Evolutionary conservation across 805 yeast species (phyloP), one percentile per base, ranked within the genome.

Genomic region (Myxozyma lipomycoides): DNA sequence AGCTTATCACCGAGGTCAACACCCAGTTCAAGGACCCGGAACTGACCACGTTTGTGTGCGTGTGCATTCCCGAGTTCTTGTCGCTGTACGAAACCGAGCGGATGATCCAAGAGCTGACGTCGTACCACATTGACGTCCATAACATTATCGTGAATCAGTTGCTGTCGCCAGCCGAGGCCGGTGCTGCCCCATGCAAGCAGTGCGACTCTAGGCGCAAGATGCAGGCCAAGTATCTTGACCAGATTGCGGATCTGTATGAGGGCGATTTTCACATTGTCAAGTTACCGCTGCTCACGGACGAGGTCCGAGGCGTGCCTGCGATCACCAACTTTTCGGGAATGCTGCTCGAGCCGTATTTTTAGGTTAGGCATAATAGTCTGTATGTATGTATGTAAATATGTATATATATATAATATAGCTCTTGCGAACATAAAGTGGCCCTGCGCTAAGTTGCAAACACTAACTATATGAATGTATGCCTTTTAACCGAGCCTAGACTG

Each of bases 61-160:
- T 93, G 40, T 93, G 99, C 71, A 93, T 93, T 60, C 88, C 97
- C 43, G 99, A 93, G 73, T 93, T 93, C 71, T 76, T 93, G 65
- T 90, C 98, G 1, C 75, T 93, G 43, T 93, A 93, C 70, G 99
- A 93, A 71, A 91, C 98, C 18, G 99, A 93, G 73, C 83, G 99
- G 72, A 80, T 93, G 82, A 86, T 93, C 61, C 99, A 93, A 73
- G 99, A 93, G 68, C 79, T 93, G 67, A 84, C 89, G 71, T 82
- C 91, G 48, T 93, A 87, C 71, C 86, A 89, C 60, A 93, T 93
- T 84, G 99, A 93, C 69, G 96, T 95, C 56, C 91, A 89, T 70
- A 85, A 96, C 35, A 93, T 93, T 64, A 90, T 93, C 56, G 95
- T 95, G 47, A 93, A 93, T 72, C 98, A 93, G 71, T 77, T 93